Percentiles rank a stretch among this genome's conserved stretches.
Evolutionary conservation across 2,329 filamentous ascomycete species (phyloP).

Genomic region (Colletotrichum sp.): DNA sequence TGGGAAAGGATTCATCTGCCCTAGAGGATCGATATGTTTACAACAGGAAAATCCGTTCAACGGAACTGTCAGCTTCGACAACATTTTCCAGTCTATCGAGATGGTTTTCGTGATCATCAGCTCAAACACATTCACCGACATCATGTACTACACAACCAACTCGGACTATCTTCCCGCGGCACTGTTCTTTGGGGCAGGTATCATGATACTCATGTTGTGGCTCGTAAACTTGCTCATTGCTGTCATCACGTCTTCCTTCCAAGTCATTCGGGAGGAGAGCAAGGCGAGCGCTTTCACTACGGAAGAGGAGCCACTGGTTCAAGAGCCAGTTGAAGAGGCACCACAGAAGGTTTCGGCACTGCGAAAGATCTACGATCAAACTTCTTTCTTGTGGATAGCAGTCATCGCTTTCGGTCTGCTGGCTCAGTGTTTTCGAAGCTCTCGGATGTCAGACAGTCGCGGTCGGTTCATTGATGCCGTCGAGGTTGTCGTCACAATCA

Average conservation of each 20-base stretch:
- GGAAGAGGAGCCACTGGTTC: slow-evolving; percentile 58
- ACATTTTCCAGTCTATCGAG: slow-evolving; percentile 89
- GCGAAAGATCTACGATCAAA: slow-evolving; percentile 77
- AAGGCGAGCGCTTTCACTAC: slow-evolving; percentile 91
- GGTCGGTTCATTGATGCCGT: slow-evolving; percentile 70
- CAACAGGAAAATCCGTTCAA: slow-evolving; percentile 81
- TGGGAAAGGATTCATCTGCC: slow-evolving; percentile 89
- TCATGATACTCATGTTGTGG: slow-evolving; percentile 95
- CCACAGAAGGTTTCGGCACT: slow-evolving; percentile 48
- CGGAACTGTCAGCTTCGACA: slow-evolving; percentile 91
- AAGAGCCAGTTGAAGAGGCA: slow-evolving; percentile 22
- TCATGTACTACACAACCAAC: slow-evolving; percentile 92
- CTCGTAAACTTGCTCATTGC: slow-evolving; percentile 93
- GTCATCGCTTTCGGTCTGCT: slow-evolving; percentile 84
- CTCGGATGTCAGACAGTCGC: slow-evolving; percentile 70
- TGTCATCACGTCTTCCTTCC: slow-evolving; percentile 97
- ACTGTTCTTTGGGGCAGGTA: slow-evolving; percentile 74
- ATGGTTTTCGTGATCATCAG: slow-evolving; percentile 98
- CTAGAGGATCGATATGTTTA: slow-evolving; percentile 81
- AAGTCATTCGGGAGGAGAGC: slow-evolving; percentile 96
- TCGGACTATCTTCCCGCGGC: slow-evolving; percentile 89
- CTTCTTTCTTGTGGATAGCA: slow-evolving; percentile 76
- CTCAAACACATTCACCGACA: slow-evolving; percentile 92
- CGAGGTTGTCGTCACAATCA: slow-evolving; percentile 77
- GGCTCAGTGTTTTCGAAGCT: slow-evolving; percentile 77